Conservation (phyloP, 805 yeast species). For the Torulaspora delbrueckii region DNA sequence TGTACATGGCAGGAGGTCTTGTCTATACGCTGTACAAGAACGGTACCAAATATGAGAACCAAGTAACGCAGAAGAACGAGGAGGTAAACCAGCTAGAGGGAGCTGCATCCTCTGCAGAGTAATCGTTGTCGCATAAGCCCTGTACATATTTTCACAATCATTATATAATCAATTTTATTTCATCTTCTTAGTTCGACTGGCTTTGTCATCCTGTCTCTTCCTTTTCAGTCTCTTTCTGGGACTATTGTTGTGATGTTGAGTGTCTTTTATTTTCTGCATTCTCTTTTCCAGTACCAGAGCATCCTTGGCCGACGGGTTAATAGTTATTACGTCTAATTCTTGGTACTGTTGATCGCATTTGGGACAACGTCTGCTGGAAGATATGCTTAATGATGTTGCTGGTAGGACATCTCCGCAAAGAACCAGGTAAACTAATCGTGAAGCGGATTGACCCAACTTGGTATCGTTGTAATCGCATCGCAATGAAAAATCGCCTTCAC, state of each 20-base stretch:
- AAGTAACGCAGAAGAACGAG: slow-evolving; percentile 33
- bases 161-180: not conserved
- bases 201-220: slow-evolving; percentile 11
- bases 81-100: slow-evolving; percentile 18
- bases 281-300: slow-evolving; percentile 22
- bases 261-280: slow-evolving; percentile 19
- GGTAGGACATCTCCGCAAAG: slow-evolving; percentile 44
- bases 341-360: slow-evolving; percentile 33
- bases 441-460: slow-evolving; percentile 36
- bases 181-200: not conserved
- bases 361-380: slow-evolving; percentile 36
- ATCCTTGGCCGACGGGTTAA: slow-evolving; percentile 34
- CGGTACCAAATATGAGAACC: slow-evolving; percentile 47
- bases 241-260: slow-evolving; percentile 38
- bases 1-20: slow-evolving; percentile 50
- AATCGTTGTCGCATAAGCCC: slow-evolving; percentile 2
- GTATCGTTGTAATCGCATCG: slow-evolving; percentile 26
- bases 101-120: slow-evolving; percentile 19
- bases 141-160: not conserved
- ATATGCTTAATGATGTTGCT: slow-evolving; percentile 30
- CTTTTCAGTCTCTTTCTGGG: slow-evolving; percentile 28
- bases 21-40: slow-evolving; percentile 49
- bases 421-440: slow-evolving; percentile 42
- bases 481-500: slow-evolving; percentile 4
- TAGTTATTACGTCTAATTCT: slow-evolving; percentile 36